Percentiles rank a stretch among this genome's conserved stretches.
Evolutionary conservation across 805 yeast genomes (phyloP).

Genomic region (Huiozyma sinensis): DNA sequence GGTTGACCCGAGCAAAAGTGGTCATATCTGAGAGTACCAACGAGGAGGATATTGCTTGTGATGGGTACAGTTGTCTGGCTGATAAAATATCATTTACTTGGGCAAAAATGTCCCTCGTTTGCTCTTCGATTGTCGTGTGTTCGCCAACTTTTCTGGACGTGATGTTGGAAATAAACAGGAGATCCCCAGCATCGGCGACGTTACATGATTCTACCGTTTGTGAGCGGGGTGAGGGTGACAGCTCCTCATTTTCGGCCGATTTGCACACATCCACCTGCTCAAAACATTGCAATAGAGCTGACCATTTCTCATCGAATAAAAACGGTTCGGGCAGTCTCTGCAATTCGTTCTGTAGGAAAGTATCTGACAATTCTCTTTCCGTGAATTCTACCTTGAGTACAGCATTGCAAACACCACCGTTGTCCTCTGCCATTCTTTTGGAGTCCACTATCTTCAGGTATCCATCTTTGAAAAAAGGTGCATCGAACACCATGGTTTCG

Average conservation of each 20-base stretch:
- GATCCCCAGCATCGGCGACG: conserved; percentile 19
- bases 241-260: not conserved
- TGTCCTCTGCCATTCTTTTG: conserved; percentile 36
- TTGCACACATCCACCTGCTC: not conserved
- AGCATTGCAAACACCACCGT: conserved; percentile 64
- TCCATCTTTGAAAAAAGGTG: conserved; percentile 64
- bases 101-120: conserved; percentile 39
- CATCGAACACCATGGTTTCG: conserved; percentile 85
- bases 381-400: conserved; percentile 43
- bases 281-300: conserved; percentile 4
- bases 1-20: conserved; percentile 51
- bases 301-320: conserved; percentile 17
- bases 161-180: conserved; percentile 37
- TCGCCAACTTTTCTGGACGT: conserved; percentile 16
- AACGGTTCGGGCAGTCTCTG: conserved; percentile 29
- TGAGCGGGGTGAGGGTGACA: not conserved
- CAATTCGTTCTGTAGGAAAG: conserved; percentile 19
- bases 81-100: conserved; percentile 31
- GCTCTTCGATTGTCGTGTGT: conserved; percentile 29
- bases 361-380: conserved; percentile 25
- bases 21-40: conserved; percentile 55
- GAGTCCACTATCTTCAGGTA: conserved; percentile 34
- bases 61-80: conserved; percentile 26
- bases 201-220: too few relatives aligned
- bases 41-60: conserved; percentile 49